phyloP scores from a whole-genome alignment of 306 rosid genomes.

The Cucurbita maxima region DNA sequence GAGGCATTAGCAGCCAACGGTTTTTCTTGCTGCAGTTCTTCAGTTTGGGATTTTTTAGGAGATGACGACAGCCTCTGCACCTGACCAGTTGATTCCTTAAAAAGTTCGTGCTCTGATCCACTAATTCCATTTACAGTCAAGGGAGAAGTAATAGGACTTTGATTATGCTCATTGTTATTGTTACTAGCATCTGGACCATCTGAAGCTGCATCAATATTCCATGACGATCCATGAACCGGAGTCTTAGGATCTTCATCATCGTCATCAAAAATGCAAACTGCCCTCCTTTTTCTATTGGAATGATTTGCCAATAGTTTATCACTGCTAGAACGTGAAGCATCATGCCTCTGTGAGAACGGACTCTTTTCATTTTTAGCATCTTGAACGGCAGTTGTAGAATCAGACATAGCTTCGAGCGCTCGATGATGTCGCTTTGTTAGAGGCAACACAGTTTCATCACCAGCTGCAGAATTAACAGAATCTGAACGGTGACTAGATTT shows the following conservation, averaged over 20 bases:
- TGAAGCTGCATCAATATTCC: constrained; percentile 31
- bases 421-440: constrained; percentile 31
- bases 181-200: constrained; percentile 32
- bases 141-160: constrained; percentile 26
- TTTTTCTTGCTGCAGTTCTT: constrained; percentile 26
- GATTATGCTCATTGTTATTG: constrained; percentile 21
- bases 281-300: constrained; percentile 51
- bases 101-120: constrained; percentile 24
- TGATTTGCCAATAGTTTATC: constrained; percentile 18
- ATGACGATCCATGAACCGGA: constrained; percentile 70
- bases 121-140: constrained; percentile 19
- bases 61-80: constrained; percentile 21
- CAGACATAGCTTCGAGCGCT: constrained; percentile 38
- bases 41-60: constrained; percentile 22
- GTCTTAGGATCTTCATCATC: constrained; percentile 72
- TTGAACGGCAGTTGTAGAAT: constrained; percentile 27
- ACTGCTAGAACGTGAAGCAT: constrained; percentile 18
- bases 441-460: constrained; percentile 35
- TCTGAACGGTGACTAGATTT: constrained; percentile 24
- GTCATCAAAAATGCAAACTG: constrained; percentile 64
- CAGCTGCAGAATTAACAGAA: constrained; percentile 28
- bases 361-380: constrained; percentile 34
- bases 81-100: constrained; percentile 35
- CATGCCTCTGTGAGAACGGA: constrained; percentile 22
- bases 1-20: constrained; percentile 11